phyloP scores from a whole-genome alignment of 805 yeast species.

The Wickerhamomyces canadensis region DNA sequence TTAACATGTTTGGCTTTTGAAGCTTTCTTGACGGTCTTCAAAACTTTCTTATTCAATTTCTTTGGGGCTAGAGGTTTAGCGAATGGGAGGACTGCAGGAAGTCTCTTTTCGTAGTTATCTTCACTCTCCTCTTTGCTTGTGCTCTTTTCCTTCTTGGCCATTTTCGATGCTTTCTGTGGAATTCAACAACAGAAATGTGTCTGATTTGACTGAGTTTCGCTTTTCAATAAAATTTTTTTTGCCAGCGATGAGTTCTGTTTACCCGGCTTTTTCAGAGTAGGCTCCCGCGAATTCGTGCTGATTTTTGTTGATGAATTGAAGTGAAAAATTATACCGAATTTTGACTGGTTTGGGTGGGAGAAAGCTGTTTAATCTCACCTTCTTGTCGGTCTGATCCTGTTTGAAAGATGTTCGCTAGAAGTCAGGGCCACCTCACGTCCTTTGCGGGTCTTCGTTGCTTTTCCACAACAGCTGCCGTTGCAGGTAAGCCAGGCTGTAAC shows the following conservation, averaged over 20 bases:
- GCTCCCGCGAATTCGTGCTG: too few relatives aligned
- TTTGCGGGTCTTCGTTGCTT: conserved; percentile 12
- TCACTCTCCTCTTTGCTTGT: conserved; percentile 32
- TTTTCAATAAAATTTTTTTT: conserved; percentile 6
- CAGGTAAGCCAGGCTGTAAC: conserved; percentile 52
- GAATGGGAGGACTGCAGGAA: conserved; percentile 87
- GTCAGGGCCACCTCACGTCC: background rate
- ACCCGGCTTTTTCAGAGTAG: background rate
- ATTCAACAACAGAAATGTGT: background rate
- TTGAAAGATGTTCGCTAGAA: background rate
- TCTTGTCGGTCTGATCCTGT: background rate
- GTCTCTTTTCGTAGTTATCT: conserved; percentile 88
- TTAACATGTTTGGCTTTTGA: conserved; percentile 97
- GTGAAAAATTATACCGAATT: background rate
- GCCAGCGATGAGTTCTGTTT: background rate
- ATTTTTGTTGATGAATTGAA: background rate
- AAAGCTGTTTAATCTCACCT: background rate
- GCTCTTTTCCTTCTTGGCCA: conserved; percentile 45
- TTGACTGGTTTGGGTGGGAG: background rate
- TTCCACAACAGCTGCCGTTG: conserved; percentile 22
- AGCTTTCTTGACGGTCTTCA: conserved; percentile 95
- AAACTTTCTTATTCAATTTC: conserved; percentile 89
- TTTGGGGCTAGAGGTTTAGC: conserved; percentile 95
- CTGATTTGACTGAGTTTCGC: background rate
- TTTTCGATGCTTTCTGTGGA: conserved; percentile 7